A percentile compares a stretch with the other conserved stretches of the same genome.
Evolutionary conservation across 1,139 yeast genomes (phyloP).

Genomic region (Meyerozyma guilliermondii): DNA sequence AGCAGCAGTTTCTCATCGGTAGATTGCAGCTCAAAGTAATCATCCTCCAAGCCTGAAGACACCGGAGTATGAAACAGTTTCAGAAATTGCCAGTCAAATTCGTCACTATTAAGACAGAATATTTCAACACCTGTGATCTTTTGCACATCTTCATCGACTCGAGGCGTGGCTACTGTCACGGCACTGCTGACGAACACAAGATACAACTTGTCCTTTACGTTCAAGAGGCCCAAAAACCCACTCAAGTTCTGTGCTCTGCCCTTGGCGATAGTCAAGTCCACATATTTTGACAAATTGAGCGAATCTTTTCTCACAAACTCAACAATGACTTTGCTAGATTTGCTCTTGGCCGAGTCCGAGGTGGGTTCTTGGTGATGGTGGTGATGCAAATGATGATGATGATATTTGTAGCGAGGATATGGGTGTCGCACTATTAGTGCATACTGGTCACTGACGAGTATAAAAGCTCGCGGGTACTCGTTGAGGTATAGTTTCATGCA

Average conservation of each 20-base stretch:
- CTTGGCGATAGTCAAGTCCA: conserved; percentile 34
- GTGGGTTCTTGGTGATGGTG: conserved; percentile 20
- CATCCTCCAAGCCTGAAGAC: conserved; percentile 15
- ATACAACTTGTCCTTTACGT: conserved; percentile 49
- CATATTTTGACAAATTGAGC: conserved; percentile 34
- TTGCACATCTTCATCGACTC: conserved; percentile 47
- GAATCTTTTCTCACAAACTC: conserved; percentile 41
- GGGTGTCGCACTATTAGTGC: conserved; percentile 51
- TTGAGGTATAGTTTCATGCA: conserved; percentile 48
- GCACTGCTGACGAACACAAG: conserved; percentile 55
- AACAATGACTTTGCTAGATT: conserved; percentile 37
- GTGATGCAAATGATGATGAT: conserved; percentile 20
- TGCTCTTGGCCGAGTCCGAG: conserved; percentile 7
- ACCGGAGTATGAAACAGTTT: neutral
- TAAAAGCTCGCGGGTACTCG: conserved; percentile 50
- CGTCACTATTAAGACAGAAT: conserved; percentile 55
- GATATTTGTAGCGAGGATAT: conserved; percentile 26
- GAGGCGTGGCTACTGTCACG: conserved; percentile 56
- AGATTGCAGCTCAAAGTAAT: conserved; percentile 13
- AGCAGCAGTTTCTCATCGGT: conserved; percentile 18
- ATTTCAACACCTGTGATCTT: conserved; percentile 56
- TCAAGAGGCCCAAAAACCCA: conserved; percentile 60
- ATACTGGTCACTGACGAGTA: conserved; percentile 42
- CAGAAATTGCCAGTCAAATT: conserved; percentile 32
- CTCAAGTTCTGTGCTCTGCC: conserved; percentile 25